phyloP scores from a whole-genome alignment of 164 flowering plant species.

The Tinospora cordifolia region DNA sequence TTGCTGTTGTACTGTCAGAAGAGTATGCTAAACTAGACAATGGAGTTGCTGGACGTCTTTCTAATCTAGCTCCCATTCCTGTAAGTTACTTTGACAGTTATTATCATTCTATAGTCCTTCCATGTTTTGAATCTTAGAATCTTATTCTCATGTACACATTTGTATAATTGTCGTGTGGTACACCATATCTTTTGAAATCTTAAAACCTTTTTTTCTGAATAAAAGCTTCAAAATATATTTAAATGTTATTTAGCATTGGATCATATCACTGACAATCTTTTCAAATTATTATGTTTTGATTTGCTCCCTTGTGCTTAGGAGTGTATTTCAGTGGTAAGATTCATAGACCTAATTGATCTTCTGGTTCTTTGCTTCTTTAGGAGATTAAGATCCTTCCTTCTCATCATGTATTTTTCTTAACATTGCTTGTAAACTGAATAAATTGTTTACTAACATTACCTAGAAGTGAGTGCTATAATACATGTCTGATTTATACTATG shows the following conservation, averaged over 20 bases:
- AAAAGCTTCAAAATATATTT: background rate
- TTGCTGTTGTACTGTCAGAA: constrained; percentile 67
- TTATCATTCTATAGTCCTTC: background rate
- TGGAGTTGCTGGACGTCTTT: constrained; percentile 54
- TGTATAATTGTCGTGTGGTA: background rate
- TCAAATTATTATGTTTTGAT: no score
- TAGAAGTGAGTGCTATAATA: background rate
- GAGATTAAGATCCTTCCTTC: background rate
- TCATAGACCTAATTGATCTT: background rate
- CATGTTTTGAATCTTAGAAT: background rate
- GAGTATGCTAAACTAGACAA: constrained; percentile 74
- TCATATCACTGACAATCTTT: background rate
- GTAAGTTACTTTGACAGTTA: constrained; percentile 31
- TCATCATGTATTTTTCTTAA: background rate
- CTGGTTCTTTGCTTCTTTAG: background rate
- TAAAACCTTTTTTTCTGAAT: background rate
- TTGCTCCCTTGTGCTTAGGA: no score
- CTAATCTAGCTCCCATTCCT: constrained; percentile 62
- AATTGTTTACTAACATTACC: background rate
- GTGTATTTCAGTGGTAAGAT: no score
- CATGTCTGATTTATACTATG: no score
- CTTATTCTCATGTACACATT: background rate
- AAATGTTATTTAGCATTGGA: no score
- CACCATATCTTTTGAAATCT: background rate
- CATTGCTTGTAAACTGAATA: no score